These are phyloP conservation scores for Funneliformis caledonium DNA, from an alignment of 371 early-diverging fungal species.

Conservation along the genomic window DNA sequence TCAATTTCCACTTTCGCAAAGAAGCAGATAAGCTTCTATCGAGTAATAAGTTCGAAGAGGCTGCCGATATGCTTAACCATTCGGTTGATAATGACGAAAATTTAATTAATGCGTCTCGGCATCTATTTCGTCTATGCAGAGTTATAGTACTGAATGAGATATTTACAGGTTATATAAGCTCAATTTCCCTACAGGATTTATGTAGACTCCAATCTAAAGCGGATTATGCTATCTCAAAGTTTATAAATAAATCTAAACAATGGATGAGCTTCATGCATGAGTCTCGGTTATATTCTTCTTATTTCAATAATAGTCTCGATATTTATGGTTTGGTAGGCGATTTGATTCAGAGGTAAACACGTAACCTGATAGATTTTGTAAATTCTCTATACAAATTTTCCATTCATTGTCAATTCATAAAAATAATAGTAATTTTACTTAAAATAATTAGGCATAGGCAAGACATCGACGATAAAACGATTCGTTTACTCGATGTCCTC, in stretches of 20 bases:
- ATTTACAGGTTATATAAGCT: neutral
- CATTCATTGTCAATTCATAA: neutral
- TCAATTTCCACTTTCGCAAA: neutral
- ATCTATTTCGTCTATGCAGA: constrained; percentile 11
- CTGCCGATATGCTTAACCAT: constrained; percentile 14
- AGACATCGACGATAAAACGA: neutral
- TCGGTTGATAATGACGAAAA: neutral
- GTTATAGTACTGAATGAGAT: neutral
- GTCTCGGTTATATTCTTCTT: too few relatives aligned
- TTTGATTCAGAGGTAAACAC: constrained; percentile 26
- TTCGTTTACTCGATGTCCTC: neutral
- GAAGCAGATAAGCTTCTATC: neutral
- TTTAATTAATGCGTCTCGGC: neutral
- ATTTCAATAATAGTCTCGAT: neutral
- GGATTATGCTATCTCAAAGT: neutral
- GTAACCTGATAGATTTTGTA: too few relatives aligned
- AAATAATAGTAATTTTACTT: too few relatives aligned
- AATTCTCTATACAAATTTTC: too few relatives aligned
- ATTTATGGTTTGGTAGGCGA: neutral
- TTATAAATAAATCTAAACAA: neutral
- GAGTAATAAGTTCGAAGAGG: constrained; percentile 18
- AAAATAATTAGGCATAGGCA: too few relatives aligned
- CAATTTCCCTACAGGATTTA: too few relatives aligned
- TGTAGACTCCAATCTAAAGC: too few relatives aligned
- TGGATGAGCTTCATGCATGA: neutral